Evolutionary conservation across 2,329 filamentous ascomycete genomes (phyloP).

Genomic region (Venturia effusa): DNA sequence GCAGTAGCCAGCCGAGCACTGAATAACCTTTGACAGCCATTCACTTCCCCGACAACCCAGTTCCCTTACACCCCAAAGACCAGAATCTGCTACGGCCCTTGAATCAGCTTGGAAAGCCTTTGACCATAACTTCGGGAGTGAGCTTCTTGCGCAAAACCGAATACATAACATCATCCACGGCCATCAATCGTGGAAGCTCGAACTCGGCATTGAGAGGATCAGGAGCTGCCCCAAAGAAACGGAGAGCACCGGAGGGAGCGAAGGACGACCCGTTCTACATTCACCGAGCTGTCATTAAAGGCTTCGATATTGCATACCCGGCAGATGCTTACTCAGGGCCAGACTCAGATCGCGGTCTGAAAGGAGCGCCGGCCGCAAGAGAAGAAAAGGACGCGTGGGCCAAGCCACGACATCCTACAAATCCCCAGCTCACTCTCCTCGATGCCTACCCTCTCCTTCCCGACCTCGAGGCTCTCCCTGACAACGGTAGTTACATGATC

Average conservation of each 20-base stretch:
- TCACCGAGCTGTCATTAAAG: constrained; percentile 49
- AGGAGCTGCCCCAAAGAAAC: constrained; percentile 25
- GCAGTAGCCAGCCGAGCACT: constrained; percentile 10
- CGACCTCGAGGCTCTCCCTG: constrained; percentile 49
- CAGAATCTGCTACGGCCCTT: constrained; percentile 73
- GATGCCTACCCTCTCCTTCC: constrained; percentile 51
- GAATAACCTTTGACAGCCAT: constrained; percentile 49
- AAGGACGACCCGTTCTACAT: constrained; percentile 51
- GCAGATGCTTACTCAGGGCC: constrained; percentile 55
- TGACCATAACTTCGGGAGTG: constrained; percentile 63
- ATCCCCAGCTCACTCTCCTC: constrained; percentile 44
- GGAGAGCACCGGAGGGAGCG: constrained; percentile 23
- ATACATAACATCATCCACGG: constrained; percentile 60
- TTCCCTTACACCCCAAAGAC: constrained; percentile 71
- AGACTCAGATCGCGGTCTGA: constrained; percentile 44
- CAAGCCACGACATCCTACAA: constrained; percentile 47
- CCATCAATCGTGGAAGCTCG: constrained; percentile 10
- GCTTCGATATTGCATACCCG: constrained; percentile 54
- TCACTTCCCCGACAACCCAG: constrained; percentile 61
- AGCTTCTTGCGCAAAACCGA: constrained; percentile 94
- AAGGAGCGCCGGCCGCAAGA: constrained; percentile 41
- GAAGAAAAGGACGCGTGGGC: constrained; percentile 50
- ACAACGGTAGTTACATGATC: constrained; percentile 47
- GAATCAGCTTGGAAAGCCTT: constrained; percentile 74
- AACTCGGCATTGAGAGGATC: constrained; percentile 26